A percentile compares a stretch with the other conserved stretches of the same genome.
Conservation (phyloP, 306 rosid genomes). For the Oemleria cerasiformis region DNA sequence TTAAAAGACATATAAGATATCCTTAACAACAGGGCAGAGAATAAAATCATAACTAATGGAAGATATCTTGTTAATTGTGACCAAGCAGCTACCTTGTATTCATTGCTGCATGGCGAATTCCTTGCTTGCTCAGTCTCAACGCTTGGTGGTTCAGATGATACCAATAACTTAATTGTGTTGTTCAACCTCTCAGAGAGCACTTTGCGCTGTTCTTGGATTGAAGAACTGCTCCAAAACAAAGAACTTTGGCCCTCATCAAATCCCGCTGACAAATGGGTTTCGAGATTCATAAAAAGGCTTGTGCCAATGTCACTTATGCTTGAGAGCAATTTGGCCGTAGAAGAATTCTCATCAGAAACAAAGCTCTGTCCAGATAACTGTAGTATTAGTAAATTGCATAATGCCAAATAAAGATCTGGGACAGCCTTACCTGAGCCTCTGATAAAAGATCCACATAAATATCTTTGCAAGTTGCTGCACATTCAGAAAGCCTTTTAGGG, state of each 20-base stretch:
- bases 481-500: conserved; percentile 48
- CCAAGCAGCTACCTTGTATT: conserved; percentile 74
- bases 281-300: conserved; percentile 60
- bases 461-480: conserved; percentile 53
- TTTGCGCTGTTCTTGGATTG: conserved; percentile 48
- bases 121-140: conserved; percentile 32
- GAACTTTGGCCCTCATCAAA: conserved; percentile 30
- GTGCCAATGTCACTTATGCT: conserved; percentile 61
- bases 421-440: conserved; percentile 52
- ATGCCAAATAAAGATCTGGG: conserved; percentile 13
- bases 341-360: conserved; percentile 44
- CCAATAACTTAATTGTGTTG: conserved; percentile 46
- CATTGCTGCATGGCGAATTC: conserved; percentile 38
- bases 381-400: conserved; percentile 18
- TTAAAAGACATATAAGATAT: conserved; percentile 27
- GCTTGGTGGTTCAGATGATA: conserved; percentile 44
- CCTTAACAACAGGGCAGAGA: conserved; percentile 42
- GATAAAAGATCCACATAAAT: conserved; percentile 60
- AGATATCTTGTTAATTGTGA: conserved; percentile 49
- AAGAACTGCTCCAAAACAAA: conserved; percentile 30
- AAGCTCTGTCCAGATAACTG: conserved; percentile 40
- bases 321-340: conserved; percentile 50
- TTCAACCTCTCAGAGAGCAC: conserved; percentile 51
- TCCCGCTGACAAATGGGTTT: conserved; percentile 42
- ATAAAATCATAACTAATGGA: conserved; percentile 46